A percentile compares a stretch with the other conserved stretches of the same genome.
Conservation (phyloP, 2,329 filamentous ascomycete species). For the Cladophialophora chaetospira region DNA sequence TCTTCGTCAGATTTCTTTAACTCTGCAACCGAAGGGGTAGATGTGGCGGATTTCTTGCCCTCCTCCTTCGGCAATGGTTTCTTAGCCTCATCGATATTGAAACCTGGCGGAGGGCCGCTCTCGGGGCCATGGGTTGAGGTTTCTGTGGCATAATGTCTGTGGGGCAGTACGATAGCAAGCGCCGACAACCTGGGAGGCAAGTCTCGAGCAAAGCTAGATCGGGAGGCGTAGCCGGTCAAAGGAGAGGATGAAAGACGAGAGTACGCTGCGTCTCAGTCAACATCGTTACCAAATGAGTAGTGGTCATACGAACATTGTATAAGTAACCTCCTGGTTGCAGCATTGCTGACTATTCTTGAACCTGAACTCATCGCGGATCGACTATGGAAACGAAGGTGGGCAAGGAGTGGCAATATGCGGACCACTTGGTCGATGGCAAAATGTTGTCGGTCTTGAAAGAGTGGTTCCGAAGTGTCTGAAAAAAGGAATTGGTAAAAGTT, state of each 20-base stretch:
- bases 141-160: slow-evolving; percentile 59
- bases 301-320: slow-evolving; percentile 25
- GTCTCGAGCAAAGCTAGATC: slow-evolving; percentile 24
- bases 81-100: slow-evolving; percentile 87
- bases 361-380: slow-evolving; percentile 30
- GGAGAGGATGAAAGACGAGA: slow-evolving; percentile 22
- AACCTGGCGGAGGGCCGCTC: slow-evolving; percentile 78
- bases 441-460: background rate
- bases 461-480: slow-evolving; percentile 13
- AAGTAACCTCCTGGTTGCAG: slow-evolving; percentile 30
- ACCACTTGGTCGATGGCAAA: slow-evolving; percentile 3
- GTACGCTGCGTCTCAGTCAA: slow-evolving; percentile 23
- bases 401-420: background rate
- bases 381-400: slow-evolving; percentile 7
- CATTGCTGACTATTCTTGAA: slow-evolving; percentile 33
- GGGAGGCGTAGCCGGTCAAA: slow-evolving; percentile 17
- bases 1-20: slow-evolving; percentile 35
- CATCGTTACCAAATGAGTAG: background rate
- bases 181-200: slow-evolving; percentile 52
- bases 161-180: slow-evolving; percentile 59
- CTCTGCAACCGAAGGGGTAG: slow-evolving; percentile 29
- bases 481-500: slow-evolving; percentile 16
- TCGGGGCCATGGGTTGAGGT: slow-evolving; percentile 53
- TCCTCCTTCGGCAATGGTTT: slow-evolving; percentile 70
- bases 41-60: slow-evolving; percentile 31